Base-by-base conservation (phyloP, 192 early-diverging fungal genomes). In the Anaeromyces robustus region DNA sequence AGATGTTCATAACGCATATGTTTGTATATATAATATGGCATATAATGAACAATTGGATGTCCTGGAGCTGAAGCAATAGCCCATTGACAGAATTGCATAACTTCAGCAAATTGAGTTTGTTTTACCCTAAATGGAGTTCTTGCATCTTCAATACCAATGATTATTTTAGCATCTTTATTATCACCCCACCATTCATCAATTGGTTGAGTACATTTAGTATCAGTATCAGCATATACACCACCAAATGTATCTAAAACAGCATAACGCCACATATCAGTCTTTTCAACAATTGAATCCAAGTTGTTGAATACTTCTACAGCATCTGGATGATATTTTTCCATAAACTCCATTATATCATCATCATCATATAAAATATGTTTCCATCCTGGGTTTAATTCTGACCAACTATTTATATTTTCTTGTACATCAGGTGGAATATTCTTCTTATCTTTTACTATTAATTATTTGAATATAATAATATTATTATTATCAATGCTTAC, bases 171-270 rank as follows among this genome's bases (percentile, higher is more conserved):
- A 52, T 52, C 43, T 7, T 52, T 52, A 22, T 52, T 52, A 52
- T 52, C 43, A 52, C 43, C 43, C 12, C 80, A 77, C 85, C 85
- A 86, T 34, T 83, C 26, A 19, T 78, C 80, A 19, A 86, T 34
- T 2, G 85, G 84, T n/a, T 77, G 43, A 17, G 77, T 77, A 29
- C 78, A 59, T n/a, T 28, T 29, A 14, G 84, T 82, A 43, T 86
- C 86, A 77, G 81, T 79, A 77, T 86, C 86, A 30, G 80, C 80
- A 77, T 86, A 86, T 11, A 86, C 79, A 30, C 86, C 86, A 18
- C 86, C 86, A 32, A 81, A 82, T 16, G 77, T 30, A 29, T 52
- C 79, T 79, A 86, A 78, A 52, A 86, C 79, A 78, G 85, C 37
- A 79, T 86, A 86, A 59, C 86, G 79, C 43, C 43, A 52, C 43